Evolutionary conservation across 2,329 filamentous ascomycete genomes (phyloP).

Genomic region (Scopulariopsis brevicaulis): DNA sequence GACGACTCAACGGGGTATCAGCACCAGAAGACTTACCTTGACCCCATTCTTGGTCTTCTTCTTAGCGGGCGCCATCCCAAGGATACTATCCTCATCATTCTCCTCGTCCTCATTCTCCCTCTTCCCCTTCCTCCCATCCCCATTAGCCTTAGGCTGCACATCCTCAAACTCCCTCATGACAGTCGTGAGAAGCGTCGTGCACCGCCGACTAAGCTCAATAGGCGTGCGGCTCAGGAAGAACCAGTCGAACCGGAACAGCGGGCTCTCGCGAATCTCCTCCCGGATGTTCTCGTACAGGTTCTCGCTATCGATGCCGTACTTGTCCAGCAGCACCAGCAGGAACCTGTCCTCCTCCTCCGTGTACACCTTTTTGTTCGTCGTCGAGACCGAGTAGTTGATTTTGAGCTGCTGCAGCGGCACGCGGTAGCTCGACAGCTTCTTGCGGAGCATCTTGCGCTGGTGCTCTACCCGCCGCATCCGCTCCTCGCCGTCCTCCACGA

Average conservation of each 20-base stretch:
- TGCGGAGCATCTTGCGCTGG: conserved; percentile 83
- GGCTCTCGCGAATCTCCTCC: conserved; percentile 92
- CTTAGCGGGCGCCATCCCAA: conserved; percentile 76
- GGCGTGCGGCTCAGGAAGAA: conserved; percentile 95
- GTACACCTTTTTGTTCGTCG: conserved; percentile 99
- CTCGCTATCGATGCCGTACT: conserved; percentile 84
- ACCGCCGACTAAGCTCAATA: conserved; percentile 82
- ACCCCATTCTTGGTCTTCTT: conserved; percentile 88
- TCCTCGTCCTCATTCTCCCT: conserved; percentile 70
- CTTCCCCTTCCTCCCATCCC: conserved; percentile 52
- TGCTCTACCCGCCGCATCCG: conserved; percentile 80
- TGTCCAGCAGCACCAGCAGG: conserved; percentile 84
- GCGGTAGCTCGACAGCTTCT: conserved; percentile 95
- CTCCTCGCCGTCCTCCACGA: conserved; percentile 89
- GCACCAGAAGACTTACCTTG: conserved; percentile 50
- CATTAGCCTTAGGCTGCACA: conserved; percentile 45
- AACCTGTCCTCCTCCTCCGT: conserved; percentile 98
- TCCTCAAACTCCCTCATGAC: conserved; percentile 92
- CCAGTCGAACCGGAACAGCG: conserved; percentile 97
- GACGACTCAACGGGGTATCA: neutral
- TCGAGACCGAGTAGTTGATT: conserved; percentile 97
- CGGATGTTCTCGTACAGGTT: conserved; percentile 85
- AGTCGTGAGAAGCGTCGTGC: conserved; percentile 87
- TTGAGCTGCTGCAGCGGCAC: conserved; percentile 95
- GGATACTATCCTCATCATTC: conserved; percentile 70